Evolutionary conservation across 2,329 filamentous ascomycete genomes (phyloP), one percentile per base, ranked within the genome.

Genomic region (Ampelomyces quisqualis): DNA sequence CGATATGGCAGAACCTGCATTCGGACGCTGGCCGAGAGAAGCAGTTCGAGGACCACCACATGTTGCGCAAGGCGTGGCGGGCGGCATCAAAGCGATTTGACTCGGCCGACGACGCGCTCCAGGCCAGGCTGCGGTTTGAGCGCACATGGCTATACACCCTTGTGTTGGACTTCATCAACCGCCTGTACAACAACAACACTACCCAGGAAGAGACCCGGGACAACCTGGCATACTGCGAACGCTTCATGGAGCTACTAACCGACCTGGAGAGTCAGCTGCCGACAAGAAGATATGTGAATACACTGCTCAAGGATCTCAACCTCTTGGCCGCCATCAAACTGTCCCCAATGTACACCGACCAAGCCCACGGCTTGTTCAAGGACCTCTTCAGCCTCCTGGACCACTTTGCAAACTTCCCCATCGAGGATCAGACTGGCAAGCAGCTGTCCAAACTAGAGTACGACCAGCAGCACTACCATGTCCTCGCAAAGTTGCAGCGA

Each of bases 261-360:
- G 93, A 98, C 64, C 73, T 98, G 14, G 83, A 94, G 65, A 96
- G 91, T 59, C 93, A 98, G 66, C 75, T 97, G 33, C 93, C 93
- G 0, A 98, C 94, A 3, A 79, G 93, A 55, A 82, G 93, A 67
- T 97, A 97, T 65, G 88, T 95, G 63, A 96, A 96, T 67, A 84
- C 88, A 1, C 73, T 98, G 28, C 69, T 97, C 10, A 84, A 86
- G 57, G 91, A 98, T 63, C 73, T 97, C 31, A 90, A 97, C 63
- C 70, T 95, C 15, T 70, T 96, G 19, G 76, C 91, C 1, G 80
- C 86, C 7, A 82, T 96, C 56, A 80, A 79, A 33, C 72, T 95
- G 13, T 96, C 91, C 1, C 85, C 86, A 1, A 71, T 91, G 58
- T 94, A 85, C 58, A 82, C 84, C 40, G 80, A 85, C 40, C 83